These are phyloP conservation scores for Boletus rufocinnamomeus DNA, from an alignment of 768 basidiomycete genomes.

Conservation along the genomic window DNA sequence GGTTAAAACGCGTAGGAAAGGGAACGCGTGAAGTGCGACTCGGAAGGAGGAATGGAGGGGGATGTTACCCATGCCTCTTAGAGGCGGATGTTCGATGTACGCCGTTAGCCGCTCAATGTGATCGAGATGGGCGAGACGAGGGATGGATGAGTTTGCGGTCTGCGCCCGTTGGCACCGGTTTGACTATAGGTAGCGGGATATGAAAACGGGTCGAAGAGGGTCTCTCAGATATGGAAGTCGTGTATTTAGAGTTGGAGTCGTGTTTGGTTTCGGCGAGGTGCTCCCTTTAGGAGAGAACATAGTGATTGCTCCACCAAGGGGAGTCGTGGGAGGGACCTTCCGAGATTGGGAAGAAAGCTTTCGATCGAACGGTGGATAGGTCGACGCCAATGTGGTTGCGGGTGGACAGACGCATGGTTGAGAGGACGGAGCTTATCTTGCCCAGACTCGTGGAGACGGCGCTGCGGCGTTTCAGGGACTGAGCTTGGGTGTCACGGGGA, in stretches of 20 bases:
- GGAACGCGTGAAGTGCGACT: neutral
- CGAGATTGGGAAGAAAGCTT: neutral
- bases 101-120: neutral
- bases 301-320: neutral
- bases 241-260: slow-evolving; percentile 6
- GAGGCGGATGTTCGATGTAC: slow-evolving; percentile 5
- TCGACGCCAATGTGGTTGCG: slow-evolving; percentile 20
- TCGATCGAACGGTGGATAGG: slow-evolving; percentile 10
- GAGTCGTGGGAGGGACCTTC: neutral
- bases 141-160: slow-evolving; percentile 9
- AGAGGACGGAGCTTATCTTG: slow-evolving; percentile 13
- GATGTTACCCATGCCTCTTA: slow-evolving; percentile 5
- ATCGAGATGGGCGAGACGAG: slow-evolving; percentile 1
- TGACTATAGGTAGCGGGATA: neutral
- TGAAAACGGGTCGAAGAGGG: slow-evolving; percentile 7
- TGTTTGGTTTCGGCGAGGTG: neutral
- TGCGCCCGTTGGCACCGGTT: slow-evolving; percentile 13
- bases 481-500: slow-evolving; percentile 6
- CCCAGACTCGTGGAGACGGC: slow-evolving; percentile 20
- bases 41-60: neutral
- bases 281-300: neutral
- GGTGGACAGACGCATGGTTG: slow-evolving; percentile 19
- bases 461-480: slow-evolving; percentile 32
- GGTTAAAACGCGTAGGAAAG: neutral
- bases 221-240: slow-evolving; percentile 1